These are phyloP conservation scores for Spizellomyces punctatus DNA, from an alignment of 192 early-diverging fungal genomes.

Conservation along the genomic window DNA sequence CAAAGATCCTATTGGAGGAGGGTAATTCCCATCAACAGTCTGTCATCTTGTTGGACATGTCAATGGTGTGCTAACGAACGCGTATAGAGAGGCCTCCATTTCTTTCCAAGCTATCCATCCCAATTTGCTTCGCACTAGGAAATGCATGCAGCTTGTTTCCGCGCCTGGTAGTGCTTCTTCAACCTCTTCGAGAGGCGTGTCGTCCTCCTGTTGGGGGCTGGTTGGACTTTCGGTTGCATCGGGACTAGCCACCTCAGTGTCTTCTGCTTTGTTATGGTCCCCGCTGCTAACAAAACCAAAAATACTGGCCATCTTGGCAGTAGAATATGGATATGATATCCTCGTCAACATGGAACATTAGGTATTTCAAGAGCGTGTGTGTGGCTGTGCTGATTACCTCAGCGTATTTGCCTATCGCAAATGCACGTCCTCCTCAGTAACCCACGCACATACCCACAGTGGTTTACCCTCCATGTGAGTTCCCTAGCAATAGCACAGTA, in stretches of 20 bases:
- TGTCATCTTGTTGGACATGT: background rate
- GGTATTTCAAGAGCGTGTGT: too few relatives aligned
- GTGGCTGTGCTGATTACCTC: too few relatives aligned
- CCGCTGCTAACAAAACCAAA: background rate
- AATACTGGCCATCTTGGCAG: background rate
- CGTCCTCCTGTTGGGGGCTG: conserved; percentile 15
- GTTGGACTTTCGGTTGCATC: conserved; percentile 9
- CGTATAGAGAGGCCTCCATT: conserved; percentile 44
- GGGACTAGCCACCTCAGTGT: background rate
- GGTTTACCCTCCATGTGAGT: too few relatives aligned
- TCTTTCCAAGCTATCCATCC: conserved; percentile 61
- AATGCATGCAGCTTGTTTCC: conserved; percentile 48
- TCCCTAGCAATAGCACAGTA: too few relatives aligned
- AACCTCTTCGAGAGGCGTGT: conserved; percentile 29
- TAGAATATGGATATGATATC: too few relatives aligned
- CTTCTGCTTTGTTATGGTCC: background rate
- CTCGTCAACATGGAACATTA: too few relatives aligned
- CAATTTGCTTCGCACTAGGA: conserved; percentile 43
- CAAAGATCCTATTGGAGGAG: conserved; percentile 38
- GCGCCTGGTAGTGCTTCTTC: conserved; percentile 33
- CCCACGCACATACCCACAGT: too few relatives aligned
- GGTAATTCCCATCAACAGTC: background rate
- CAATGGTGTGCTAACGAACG: conserved; percentile 14
- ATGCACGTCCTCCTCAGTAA: too few relatives aligned
- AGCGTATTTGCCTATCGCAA: too few relatives aligned